Evolutionary conservation across 2,329 filamentous ascomycete species (phyloP), one percentile per base, ranked within the genome.

Genomic region (Pseudogymnoascus sp.): DNA sequence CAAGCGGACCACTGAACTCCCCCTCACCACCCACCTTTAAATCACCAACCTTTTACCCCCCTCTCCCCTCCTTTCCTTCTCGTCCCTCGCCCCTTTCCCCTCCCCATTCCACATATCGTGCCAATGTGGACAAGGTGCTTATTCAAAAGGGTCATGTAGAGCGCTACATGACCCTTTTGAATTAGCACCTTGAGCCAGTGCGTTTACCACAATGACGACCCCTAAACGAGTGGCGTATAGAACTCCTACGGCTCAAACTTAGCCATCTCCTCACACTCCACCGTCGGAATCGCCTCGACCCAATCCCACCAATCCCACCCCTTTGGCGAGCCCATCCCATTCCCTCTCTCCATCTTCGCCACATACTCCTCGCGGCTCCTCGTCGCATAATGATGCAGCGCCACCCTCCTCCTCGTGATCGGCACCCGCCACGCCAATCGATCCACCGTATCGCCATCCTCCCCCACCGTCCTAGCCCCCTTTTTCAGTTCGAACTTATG

Each of bases 381-480:
- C 36, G 72, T 65, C 11, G 69, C 69, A 64, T 74, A 75, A 63
- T 75, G 72, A 67, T 75, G 73, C 53, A 75, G 59, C 1, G 65
- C 68, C 31, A 75, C 64, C 28, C 70, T 64, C 25, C 70, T 65
- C 44, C 71, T 68, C 1, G 70, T 73, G 34, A 73, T 70, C 11
- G 72, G 72, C 23, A 62, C 64, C 6, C 73, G 64, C 50, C 65
- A 70, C 3, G 69, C 70, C 2, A 50, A 62, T 3, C 63, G 64
- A 4, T 62, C 62, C 1, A 71, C 64, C 8, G 65, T 36, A 37
- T 72, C 69, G 5, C 69, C 68, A 59, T 70, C 31, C 64, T 73
- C 72, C 34, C 70, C 70, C 5, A 74, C 69, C 0, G 70, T 71
- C 18, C 66, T 50, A 0, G 64, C 64, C 8, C 64, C 69, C 5